Conservation (phyloP, 148 eudicot genomes). For the Hydrangea macrophylla region DNA sequence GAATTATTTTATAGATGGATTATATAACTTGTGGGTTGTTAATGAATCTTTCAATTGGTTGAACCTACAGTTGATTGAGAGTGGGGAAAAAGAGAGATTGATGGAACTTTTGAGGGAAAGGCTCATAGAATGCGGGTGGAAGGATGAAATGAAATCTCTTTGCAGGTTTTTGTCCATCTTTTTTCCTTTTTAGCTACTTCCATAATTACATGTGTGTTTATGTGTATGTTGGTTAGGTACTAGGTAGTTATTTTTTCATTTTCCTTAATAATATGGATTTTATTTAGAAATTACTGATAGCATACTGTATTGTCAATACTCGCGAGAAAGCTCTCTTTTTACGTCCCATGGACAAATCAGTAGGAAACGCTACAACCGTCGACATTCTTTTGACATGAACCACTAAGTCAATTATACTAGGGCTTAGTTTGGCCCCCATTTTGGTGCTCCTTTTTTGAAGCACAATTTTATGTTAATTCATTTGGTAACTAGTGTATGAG, state of each 20-base stretch:
- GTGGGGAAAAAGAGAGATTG: constrained; percentile 65
- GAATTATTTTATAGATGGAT: background rate
- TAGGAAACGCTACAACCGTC: too few relatives aligned
- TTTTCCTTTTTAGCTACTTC: background rate
- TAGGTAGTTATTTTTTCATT: background rate
- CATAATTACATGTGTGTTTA: background rate
- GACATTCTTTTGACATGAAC: too few relatives aligned
- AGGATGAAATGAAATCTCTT: constrained; percentile 36
- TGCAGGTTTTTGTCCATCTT: constrained; percentile 28
- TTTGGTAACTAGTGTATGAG: too few relatives aligned
- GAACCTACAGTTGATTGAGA: constrained; percentile 51
- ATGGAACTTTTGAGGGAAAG: constrained; percentile 68
- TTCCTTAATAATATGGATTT: background rate
- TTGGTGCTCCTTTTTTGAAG: too few relatives aligned
- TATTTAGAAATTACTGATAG: background rate
- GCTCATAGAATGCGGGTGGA: constrained; percentile 60
- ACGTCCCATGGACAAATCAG: too few relatives aligned
- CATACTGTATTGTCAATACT: background rate
- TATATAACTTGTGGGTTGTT: background rate
- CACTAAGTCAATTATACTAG: too few relatives aligned
- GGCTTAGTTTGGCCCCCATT: too few relatives aligned
- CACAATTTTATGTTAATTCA: too few relatives aligned
- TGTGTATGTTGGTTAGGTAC: too few relatives aligned
- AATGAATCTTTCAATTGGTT: constrained; percentile 13
- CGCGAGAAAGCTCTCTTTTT: too few relatives aligned